Evolutionary conservation across 2,329 filamentous ascomycete species (phyloP).

Genomic region (Calycina herbarum): DNA sequence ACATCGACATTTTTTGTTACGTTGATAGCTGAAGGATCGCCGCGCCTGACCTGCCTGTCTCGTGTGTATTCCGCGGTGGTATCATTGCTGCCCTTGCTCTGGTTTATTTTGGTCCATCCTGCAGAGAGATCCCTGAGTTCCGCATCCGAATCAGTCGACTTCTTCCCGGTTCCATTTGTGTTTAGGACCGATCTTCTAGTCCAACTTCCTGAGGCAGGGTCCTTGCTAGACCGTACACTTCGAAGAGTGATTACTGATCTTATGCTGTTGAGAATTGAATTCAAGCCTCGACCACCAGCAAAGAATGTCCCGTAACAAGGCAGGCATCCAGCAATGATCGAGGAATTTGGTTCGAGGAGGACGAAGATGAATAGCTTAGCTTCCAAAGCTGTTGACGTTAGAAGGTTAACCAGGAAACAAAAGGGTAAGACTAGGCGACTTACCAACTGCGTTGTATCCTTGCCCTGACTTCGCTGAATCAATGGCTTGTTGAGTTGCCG

Average conservation of each 20-base stretch:
- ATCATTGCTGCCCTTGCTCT: not conserved
- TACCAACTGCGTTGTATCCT: no score
- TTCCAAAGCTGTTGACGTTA: no score
- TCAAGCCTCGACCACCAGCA: no score
- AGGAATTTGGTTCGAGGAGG: no score
- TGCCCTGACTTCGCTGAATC: no score
- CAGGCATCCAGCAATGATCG: no score
- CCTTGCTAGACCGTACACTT: not conserved
- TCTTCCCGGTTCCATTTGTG: not conserved
- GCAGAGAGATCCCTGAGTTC: not conserved
- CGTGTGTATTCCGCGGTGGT: constrained; percentile 1
- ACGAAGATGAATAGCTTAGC: no score
- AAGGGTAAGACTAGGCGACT: no score
- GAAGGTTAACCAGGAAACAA: no score
- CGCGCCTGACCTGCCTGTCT: not conserved
- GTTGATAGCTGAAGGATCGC: not conserved
- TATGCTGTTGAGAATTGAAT: not conserved
- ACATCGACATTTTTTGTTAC: not conserved
- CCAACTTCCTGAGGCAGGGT: constrained; percentile 1
- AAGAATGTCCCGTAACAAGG: no score
- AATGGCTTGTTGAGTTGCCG: no score
- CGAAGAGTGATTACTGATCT: not conserved
- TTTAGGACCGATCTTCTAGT: not conserved
- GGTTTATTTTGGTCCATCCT: no score
- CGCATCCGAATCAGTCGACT: not conserved